Evolutionary conservation across 176 grass and related monocot genomes (phyloP), one percentile per base, ranked within the genome.

Genomic region (Eragrostis nindensis): DNA sequence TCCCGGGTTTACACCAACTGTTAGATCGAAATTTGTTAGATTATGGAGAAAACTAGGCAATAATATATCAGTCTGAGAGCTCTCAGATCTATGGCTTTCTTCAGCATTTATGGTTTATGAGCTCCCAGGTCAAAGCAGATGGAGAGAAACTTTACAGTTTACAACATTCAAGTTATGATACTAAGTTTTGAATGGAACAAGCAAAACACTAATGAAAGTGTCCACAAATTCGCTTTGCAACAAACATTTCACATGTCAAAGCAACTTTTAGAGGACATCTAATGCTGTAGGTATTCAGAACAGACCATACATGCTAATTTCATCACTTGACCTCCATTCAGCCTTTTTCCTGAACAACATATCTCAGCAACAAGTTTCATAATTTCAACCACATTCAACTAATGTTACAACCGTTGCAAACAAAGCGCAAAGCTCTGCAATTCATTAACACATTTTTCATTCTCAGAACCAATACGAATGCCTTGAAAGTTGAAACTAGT

Each of bases 31-130:
- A 16, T 44, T 13, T 2, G 15, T 14, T 45, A 29, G 45, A 54
- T 66, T 30, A 55, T 64, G 45, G 25, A 9, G 59, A 55, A 16
- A 81, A 70, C 16, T 70, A 74, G 56, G 67, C 32, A 81, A 48
- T 44, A 72, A 24, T 50, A 2, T 82, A 13, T 64, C 9, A 74
- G 32, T 63, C 7, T 52, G 14, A 19, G 19, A 78, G 11, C 61
- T 39, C 0, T 6, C 62, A 47, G 27, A 19, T 61, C 26, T 60
- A 22, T 48, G 15, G 42, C 19, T 72, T 81, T 62, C 25, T 38
- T 24, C 25, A 60, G 39, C 13, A 47, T 47, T 47, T 10, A 16
- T 5, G 38, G 43, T 45, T 21, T 72, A 62, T 41, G 18, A 71
- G 0, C 5, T 61, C 9, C 24, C 0, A 61, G 0, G 57, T 27